phyloP scores from a whole-genome alignment of 192 early-diverging fungal species.

The Diversispora eburnea region DNA sequence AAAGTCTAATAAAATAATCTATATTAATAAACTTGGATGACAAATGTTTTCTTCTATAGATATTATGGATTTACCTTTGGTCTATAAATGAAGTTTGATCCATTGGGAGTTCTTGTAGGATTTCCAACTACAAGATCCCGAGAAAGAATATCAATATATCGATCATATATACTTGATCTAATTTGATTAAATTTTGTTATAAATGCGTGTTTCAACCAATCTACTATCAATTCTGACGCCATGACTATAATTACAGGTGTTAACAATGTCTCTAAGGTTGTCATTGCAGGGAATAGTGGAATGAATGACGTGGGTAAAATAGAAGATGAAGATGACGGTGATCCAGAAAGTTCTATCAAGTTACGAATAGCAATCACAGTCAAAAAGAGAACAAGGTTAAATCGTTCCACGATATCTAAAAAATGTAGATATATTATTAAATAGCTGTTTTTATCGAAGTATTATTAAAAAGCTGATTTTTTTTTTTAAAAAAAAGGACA shows the following conservation, averaged over 20 bases:
- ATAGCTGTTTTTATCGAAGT: not conserved
- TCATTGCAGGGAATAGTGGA: conserved; percentile 60
- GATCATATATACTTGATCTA: conserved; percentile 78
- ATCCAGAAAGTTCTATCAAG: conserved; percentile 78
- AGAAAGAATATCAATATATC: conserved; percentile 84
- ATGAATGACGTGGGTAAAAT: conserved; percentile 60
- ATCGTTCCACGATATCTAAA: conserved; percentile 92
- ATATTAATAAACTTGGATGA: not conserved
- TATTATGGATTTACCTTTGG: conserved; percentile 6
- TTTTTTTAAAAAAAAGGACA: conserved; percentile 6
- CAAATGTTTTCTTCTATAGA: not conserved
- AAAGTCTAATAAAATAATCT: conserved; percentile 42
- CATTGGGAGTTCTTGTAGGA: conserved; percentile 30
- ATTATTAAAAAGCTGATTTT: not conserved
- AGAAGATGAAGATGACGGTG: conserved; percentile 58
- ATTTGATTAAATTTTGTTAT: conserved; percentile 97
- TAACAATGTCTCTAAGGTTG: conserved; percentile 63
- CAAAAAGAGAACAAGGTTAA: conserved; percentile 85
- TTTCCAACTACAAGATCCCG: conserved; percentile 73
- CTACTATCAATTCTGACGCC: conserved; percentile 86
- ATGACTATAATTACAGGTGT: conserved; percentile 85
- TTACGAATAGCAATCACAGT: conserved; percentile 89
- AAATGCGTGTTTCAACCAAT: conserved; percentile 99
- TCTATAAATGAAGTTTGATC: not conserved
- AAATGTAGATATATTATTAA: not conserved